Base-by-base conservation (phyloP, 2,329 filamentous ascomycete genomes). In the Chaetomiaceae sp. region DNA sequence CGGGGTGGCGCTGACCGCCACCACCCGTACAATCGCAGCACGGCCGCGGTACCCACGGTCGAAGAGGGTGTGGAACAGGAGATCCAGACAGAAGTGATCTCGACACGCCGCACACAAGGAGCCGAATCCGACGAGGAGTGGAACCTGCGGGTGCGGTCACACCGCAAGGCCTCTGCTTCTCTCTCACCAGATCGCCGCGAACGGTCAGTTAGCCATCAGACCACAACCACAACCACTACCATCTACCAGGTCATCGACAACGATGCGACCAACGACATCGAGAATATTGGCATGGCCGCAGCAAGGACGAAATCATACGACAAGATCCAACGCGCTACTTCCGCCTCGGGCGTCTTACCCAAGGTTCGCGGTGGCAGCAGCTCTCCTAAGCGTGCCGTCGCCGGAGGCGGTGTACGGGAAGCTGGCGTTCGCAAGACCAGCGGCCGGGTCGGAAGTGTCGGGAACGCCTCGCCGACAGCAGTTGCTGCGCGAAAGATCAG, bases 91-190 rank as follows among this genome's bases (percentile, higher is more conserved):
- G 85, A 89, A 65, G 69, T 82, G 53, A 73, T 84, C 46, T 75
- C 78, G 37, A 78, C 80, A 40, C 77, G 86, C 62, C 83, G 82
- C 30, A 84, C 82, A 13, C 77, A 79, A 16, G 79, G 78, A 38
- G 75, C 75, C 42, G 88, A 94, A 66, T 87, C 86, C 18, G 90
- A 96, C 56, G 89, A 95, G 65, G 90, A 96, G 67, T 81, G 82
- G 63, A 86, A 90, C 64, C 72, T 95, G 41, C 86, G 90, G 45
- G 83, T 89, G 77, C 80, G 80, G 59, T 81, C 82, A 53, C 82
- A 76, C 64, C 85, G 79, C 62, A 88, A 85, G 72, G 74, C 50
- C 34, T 86, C 79, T 18, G 81, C 79, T 59, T 86, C 78, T 61
- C 86, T 79, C 50, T 87, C 78, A 30, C 80, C 73, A 54, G 79